phyloP scores from a whole-genome alignment of 148 eudicot species.

The Talinum fruticosum region DNA sequence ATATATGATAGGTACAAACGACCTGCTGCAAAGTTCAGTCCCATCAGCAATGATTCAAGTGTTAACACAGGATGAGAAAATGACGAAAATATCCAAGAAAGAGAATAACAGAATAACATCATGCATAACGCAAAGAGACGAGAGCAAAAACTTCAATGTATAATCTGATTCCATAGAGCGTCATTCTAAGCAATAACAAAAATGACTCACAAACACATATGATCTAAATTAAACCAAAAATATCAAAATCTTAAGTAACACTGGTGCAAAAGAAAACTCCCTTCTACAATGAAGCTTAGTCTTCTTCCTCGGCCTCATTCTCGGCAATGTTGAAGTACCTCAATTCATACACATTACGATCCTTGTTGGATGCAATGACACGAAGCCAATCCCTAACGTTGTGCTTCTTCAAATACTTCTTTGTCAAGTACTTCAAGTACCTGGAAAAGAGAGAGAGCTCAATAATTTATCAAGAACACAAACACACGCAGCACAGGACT shows the following conservation, averaged over 20 bases:
- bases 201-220: slow-evolving; percentile 10
- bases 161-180: not conserved
- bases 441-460: slow-evolving; percentile 22
- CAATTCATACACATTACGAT: slow-evolving; percentile 63
- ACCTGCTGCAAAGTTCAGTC: too few species aligned
- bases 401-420: slow-evolving; percentile 82
- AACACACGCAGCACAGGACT: not conserved
- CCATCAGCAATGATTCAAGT: too few species aligned
- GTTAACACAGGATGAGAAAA: too few species aligned
- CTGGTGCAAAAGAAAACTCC: not conserved
- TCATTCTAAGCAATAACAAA: slow-evolving; percentile 15
- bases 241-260: not conserved
- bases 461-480: not conserved
- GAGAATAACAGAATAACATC: too few species aligned
- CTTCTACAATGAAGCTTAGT: slow-evolving; percentile 22
- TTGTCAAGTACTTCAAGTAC: slow-evolving; percentile 78
- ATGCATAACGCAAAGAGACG: too few species aligned
- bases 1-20: too few species aligned
- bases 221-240: slow-evolving; percentile 17
- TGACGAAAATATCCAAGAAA: too few species aligned
- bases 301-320: slow-evolving; percentile 73
- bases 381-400: slow-evolving; percentile 84
- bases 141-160: not conserved
- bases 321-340: slow-evolving; percentile 89
- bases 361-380: slow-evolving; percentile 79